Evolutionary conservation across 1,139 yeast genomes (phyloP), one percentile per base, ranked within the genome.

Genomic region (Martiniozyma asiatica): DNA sequence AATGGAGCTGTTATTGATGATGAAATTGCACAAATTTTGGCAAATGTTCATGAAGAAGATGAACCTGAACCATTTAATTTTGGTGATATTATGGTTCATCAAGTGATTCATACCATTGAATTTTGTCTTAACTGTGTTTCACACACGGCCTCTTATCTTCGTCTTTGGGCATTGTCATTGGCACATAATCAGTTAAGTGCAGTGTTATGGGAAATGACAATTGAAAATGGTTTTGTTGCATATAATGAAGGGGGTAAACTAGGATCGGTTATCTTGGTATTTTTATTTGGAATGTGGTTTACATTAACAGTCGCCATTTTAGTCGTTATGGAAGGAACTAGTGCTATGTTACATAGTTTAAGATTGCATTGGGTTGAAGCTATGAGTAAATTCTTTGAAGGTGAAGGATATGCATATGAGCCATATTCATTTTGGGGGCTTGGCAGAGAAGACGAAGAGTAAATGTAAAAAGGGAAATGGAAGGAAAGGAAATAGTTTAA

Each of bases 291-390:
- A 11, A 74, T 87, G 74, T 92, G 99, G 99, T 85, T 92, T 53
- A 71, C 74, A 4, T 65, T 87, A 41, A 89, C 98, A 0, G 87
- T 85, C 26, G 75, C 85, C 43, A 85, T 92, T 36, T 67, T 92
- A 52, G 97, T 92, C 30, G 65, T 85, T 37, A 89, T 92, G 98
- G 98, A 92, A 58, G 99, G 99, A 32, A 92, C 98, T 0, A 81
- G 94, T 25, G 98, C 98, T 18, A 92, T 92, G 98, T 68, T 92
- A 48, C 99, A 92, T 58, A 81, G 96, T 16, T 68, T 92, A 47
- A 80, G 98, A 57, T 63, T 89, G 50, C 98, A 89, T 55, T 89
- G 99, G 99, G 98, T 92, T 34, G 99, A 92, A 58, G 87, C 96
- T 20, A 92, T 92, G 97, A 85, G 96, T 30, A 92, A 92, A 59